Base-by-base conservation (phyloP, 371 early-diverging fungal species). In the Mortierella polycephala region DNA sequence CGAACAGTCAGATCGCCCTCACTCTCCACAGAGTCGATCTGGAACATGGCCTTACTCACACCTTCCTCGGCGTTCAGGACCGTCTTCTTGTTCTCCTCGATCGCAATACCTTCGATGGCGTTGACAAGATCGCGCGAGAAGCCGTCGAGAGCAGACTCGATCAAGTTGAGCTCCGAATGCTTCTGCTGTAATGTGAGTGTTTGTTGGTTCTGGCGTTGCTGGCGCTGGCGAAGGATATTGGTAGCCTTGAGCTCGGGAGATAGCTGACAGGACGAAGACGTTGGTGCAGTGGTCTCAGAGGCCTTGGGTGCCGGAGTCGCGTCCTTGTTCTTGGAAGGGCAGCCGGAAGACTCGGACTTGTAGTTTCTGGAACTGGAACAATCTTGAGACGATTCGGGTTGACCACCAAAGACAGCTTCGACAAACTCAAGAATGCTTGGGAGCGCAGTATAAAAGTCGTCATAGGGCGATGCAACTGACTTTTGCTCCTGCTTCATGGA, bases 91-190 rank as follows among this genome's bases (percentile, higher is more conserved):
- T 44, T 62, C 41, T 71, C 69, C 10, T 62, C 53, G 1, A 60
- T 46, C 3, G 12, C 47, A 12, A 55, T n/a, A 6, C 23, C 11
- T 16, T 55, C 45, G 5, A 74, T 51, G 2, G 64, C 67, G 4
- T 70, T 59, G 8, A n/a, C 12, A 9, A 76, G 57, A 8, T 73
- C 70, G 12, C 13, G 60, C 9, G 69, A 18, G 13, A 79, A 62
- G n/a, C 60, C 54, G 40, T 79, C 73, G 37, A 79, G 60, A 7
- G 73, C 69, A 44, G 80, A 79, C 39, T 79, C 80, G 56, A 79
- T 73, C 63, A 62, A 16, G 39, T 79, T 79, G 51, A 79, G 67
- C 20, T 69, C 62, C 0, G 74, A 73, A 47, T 73, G 80, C 67
- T 73, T 79, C 37, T 69, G 62, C 5, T 73, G 69, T 5, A 79